phyloP scores from a whole-genome alignment of 2,329 filamentous ascomycete genomes.

The Fusarium coicis region DNA sequence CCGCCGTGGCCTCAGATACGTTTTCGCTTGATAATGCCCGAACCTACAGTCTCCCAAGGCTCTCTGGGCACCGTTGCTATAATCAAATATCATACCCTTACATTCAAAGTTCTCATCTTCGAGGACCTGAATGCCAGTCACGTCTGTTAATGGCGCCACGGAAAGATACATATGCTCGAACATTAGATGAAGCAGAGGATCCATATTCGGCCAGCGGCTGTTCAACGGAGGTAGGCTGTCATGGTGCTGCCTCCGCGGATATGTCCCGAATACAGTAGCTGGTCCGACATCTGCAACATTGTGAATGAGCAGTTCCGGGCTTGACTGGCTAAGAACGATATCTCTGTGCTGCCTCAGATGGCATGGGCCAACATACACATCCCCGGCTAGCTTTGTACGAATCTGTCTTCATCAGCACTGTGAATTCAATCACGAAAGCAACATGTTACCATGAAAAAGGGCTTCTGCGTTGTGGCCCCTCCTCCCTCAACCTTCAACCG shows the following conservation, averaged over 20 bases:
- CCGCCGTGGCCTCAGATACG: neutral
- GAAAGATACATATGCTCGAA: neutral
- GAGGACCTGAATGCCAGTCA: neutral
- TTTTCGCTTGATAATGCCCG: neutral
- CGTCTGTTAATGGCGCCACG: neutral
- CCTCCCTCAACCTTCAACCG: conserved; percentile 1
- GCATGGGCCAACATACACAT: conserved; percentile 2
- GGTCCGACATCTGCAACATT: conserved; percentile 8
- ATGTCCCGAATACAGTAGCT: conserved; percentile 19
- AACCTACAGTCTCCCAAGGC: neutral
- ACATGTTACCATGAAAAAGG: conserved; percentile 1
- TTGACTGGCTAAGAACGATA: conserved; percentile 10
- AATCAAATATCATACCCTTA: conserved; percentile 7
- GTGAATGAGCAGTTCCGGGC: conserved; percentile 3
- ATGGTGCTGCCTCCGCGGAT: neutral
- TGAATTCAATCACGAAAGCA: fast-evolving
- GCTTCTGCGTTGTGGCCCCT: conserved; percentile 1
- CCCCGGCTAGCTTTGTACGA: conserved; percentile 14
- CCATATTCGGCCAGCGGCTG: neutral
- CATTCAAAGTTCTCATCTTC: neutral
- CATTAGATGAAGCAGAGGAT: neutral
- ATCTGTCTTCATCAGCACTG: neutral
- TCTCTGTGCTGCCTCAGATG: conserved; percentile 3
- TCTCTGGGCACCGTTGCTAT: neutral
- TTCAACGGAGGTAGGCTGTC: neutral